Conservation (phyloP, 805 yeast genomes). For the Ogataea saltuana region DNA sequence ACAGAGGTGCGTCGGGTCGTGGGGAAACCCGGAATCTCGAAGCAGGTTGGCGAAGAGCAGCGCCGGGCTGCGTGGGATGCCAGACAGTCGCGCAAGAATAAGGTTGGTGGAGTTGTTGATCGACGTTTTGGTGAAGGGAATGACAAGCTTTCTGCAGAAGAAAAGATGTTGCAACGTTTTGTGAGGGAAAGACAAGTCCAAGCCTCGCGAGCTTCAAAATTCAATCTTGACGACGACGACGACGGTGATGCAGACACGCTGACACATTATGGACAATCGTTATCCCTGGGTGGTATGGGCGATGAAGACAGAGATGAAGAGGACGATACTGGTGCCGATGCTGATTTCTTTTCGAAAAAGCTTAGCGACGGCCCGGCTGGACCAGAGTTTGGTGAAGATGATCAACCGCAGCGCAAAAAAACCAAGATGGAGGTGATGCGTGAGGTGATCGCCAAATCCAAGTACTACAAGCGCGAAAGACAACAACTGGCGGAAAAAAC, state of each 20-base stretch:
- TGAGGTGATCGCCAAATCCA: slow-evolving; percentile 81
- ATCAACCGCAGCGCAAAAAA: slow-evolving; percentile 55
- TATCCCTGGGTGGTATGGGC: slow-evolving; percentile 47
- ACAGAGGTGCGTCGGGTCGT: slow-evolving; percentile 49
- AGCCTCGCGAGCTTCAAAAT: slow-evolving; percentile 58
- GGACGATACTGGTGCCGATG: slow-evolving; percentile 31
- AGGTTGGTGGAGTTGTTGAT: slow-evolving; percentile 77
- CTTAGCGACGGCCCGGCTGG: slow-evolving; percentile 31
- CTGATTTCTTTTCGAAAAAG: slow-evolving; percentile 37
- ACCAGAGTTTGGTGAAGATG: slow-evolving; percentile 34
- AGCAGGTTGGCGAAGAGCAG: slow-evolving; percentile 66
- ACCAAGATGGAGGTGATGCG: slow-evolving; percentile 85
- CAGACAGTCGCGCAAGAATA: slow-evolving; percentile 62
- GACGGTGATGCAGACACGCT: slow-evolving; percentile 42
- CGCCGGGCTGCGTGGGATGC: slow-evolving; percentile 64
- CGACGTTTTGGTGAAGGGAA: slow-evolving; percentile 91
- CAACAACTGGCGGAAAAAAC: slow-evolving; percentile 62
- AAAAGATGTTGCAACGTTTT: slow-evolving; percentile 92
- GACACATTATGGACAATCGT: slow-evolving; percentile 77
- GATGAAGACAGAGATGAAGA: slow-evolving; percentile 53
- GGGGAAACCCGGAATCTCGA: slow-evolving; percentile 69
- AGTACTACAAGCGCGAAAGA: slow-evolving; percentile 73
- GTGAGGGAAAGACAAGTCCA: slow-evolving; percentile 79
- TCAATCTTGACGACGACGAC: slow-evolving; percentile 72
- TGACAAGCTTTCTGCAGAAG: slow-evolving; percentile 72